Evolutionary conservation across 257 asterid genomes (phyloP).

Genomic region (Phtheirospermum japonicum): DNA sequence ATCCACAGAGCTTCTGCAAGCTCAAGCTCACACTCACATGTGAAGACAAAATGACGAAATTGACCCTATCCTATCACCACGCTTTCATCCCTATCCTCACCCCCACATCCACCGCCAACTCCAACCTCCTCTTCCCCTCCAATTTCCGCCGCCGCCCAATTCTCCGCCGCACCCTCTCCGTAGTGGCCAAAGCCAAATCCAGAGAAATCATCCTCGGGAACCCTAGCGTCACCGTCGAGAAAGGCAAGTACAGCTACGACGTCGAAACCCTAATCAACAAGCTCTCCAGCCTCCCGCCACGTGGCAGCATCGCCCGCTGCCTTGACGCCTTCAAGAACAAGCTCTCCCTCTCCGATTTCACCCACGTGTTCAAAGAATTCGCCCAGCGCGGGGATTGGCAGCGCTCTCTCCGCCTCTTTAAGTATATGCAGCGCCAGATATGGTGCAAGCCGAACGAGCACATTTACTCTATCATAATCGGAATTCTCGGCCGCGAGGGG

Average conservation of each 20-base stretch:
- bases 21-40: constrained; percentile 27
- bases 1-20: constrained; percentile 23
- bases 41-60: constrained; percentile 41
- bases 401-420: constrained; percentile 88
- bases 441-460: constrained; percentile 98
- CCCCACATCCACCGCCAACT: constrained; percentile 45
- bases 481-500: constrained; percentile 83
- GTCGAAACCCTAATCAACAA: constrained; percentile 95
- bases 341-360: constrained; percentile 84
- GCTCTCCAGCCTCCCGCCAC: constrained; percentile 94
- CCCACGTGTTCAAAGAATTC: constrained; percentile 76
- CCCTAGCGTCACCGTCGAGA: constrained; percentile 83
- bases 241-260: constrained; percentile 93
- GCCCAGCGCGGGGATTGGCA: constrained; percentile 96
- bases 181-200: constrained; percentile 49
- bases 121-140: constrained; percentile 32
- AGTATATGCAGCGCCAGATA: constrained; percentile 93
- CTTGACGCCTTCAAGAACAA: constrained; percentile 81
- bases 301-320: constrained; percentile 97
- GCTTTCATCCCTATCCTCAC: constrained; percentile 43
- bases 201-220: constrained; percentile 77
- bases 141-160: constrained; percentile 28
- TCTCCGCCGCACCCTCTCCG: constrained; percentile 40
- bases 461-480: constrained; percentile 70
- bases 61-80: constrained; percentile 46